Evolutionary conservation across 2,329 filamentous ascomycete species (phyloP).

Genomic region (Venturiaceae sp.): DNA sequence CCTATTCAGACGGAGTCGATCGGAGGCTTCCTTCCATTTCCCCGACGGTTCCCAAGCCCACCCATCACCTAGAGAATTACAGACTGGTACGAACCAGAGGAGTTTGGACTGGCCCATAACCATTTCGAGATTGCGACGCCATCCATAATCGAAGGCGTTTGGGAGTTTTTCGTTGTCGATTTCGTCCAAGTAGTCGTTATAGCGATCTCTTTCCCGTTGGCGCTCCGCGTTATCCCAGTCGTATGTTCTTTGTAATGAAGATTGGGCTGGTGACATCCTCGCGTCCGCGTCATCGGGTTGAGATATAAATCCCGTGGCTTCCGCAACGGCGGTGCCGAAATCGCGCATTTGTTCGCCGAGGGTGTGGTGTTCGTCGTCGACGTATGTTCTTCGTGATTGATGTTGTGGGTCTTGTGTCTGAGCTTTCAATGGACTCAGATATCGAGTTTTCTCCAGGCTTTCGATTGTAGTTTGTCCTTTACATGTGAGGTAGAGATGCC

Average conservation of each 20-base stretch:
- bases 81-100: conserved; percentile 72
- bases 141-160: conserved; percentile 87
- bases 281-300: conserved; percentile 72
- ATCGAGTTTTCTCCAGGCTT: conserved; percentile 89
- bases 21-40: conserved; percentile 64
- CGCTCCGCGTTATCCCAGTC: conserved; percentile 48
- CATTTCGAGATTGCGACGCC: conserved; percentile 67
- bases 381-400: conserved; percentile 36
- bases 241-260: conserved; percentile 15
- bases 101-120: conserved; percentile 66
- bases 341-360: conserved; percentile 65
- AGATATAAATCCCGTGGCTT: conserved; percentile 31
- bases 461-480: conserved; percentile 90
- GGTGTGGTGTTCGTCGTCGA: conserved; percentile 17
- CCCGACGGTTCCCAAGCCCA: conserved; percentile 87
- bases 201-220: conserved; percentile 55
- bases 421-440: conserved; percentile 70
- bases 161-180: conserved; percentile 80
- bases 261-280: conserved; percentile 27
- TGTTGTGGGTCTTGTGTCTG: conserved; percentile 49
- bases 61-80: conserved; percentile 81
- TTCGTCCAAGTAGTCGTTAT: conserved; percentile 79
- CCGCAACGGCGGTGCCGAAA: conserved; percentile 66
- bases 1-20: conserved; percentile 46
- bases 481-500: conserved; percentile 77